Evolutionary conservation across 2,329 filamentous ascomycete species (phyloP), one percentile per base, ranked within the genome.

Genomic region (Epichloe gansuensis): DNA sequence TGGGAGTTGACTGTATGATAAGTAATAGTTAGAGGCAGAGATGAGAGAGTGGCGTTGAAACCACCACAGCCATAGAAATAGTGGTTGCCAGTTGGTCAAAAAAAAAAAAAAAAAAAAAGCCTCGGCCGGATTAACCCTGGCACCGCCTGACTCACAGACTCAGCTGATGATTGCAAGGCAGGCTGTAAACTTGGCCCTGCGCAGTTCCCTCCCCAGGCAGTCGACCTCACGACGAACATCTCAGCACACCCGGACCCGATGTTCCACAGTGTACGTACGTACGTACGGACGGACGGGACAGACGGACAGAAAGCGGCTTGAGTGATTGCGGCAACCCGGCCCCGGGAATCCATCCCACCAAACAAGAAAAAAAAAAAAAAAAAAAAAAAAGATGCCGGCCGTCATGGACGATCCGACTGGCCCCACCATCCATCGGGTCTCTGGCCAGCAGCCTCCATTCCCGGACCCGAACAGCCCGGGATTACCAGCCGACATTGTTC

Each of bases 401-500:
- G 85, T 88, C 69, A 77, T 89, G 63, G 86, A 91, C 65, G 86
- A 90, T 65, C 86, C 87, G 55, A 77, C 79, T 44, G 77, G 82
- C 63, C 78, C 85, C 58, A 80, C 82, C 64, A 82, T 88, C 60
- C 82, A 84, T 70, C 81, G 85, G 56, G 76, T 81, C 50, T 85
- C 83, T 56, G 86, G 85, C 35, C 74, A 76, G 47, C 74, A 76
- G 47, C 65, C 74, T 51, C 85, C 86, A 42, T 88, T 78, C 62
- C 83, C 85, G 59, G 75, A 80, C 57, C 76, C 80, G 52, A 74
- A 71, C 42, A 75, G 76, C 62, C 80, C 82, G 49, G 72, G 81
- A 48, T 75, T 91, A 48, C 87, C 88, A 48, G 67, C 76, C 34
- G 80, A 81, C 57, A 85, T 95, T 63, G 69, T 75, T 21, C 84